A percentile compares a stretch with the other conserved stretches of the same genome.
These are phyloP conservation scores for Aspergillus quadricinctus DNA, from an alignment of 2,329 filamentous ascomycete genomes.

Conservation along the genomic window DNA sequence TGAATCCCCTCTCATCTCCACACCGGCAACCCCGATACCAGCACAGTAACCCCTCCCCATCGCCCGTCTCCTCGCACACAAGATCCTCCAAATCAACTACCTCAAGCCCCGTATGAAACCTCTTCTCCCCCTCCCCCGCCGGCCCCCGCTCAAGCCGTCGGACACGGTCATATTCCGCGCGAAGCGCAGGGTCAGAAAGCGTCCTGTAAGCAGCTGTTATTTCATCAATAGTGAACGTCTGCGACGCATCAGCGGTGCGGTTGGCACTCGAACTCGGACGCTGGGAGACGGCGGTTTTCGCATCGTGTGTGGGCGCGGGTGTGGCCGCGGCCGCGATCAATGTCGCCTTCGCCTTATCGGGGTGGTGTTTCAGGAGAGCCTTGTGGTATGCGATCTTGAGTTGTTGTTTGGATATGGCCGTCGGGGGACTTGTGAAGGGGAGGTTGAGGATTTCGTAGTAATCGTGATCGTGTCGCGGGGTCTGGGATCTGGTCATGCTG, in stretches of 20 bases:
- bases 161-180: conserved; percentile 47
- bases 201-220: conserved; percentile 57
- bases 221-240: conserved; percentile 49
- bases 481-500: conserved; percentile 12
- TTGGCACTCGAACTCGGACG: neutral
- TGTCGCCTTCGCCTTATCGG: conserved; percentile 51
- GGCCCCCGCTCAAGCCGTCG: conserved; percentile 35
- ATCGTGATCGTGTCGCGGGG: conserved; percentile 19
- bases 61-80: conserved; percentile 35
- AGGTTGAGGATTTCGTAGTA: conserved; percentile 41
- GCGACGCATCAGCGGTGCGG: neutral
- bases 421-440: conserved; percentile 22
- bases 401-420: conserved; percentile 35
- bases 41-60: conserved; percentile 37
- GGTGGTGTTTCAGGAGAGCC: conserved; percentile 55
- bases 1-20: conserved; percentile 54
- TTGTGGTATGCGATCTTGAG: conserved; percentile 54
- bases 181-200: conserved; percentile 42
- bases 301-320: neutral
- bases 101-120: conserved; percentile 51
- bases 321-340: conserved; percentile 6
- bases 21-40: conserved; percentile 57
- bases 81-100: conserved; percentile 56
- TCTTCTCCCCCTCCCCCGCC: conserved; percentile 22
- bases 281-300: neutral